Percentiles rank a stretch among this genome's conserved stretches.
Evolutionary conservation across 1,284 basidiomycete genomes (phyloP).

Genomic region (Ceratobasidium sp.): DNA sequence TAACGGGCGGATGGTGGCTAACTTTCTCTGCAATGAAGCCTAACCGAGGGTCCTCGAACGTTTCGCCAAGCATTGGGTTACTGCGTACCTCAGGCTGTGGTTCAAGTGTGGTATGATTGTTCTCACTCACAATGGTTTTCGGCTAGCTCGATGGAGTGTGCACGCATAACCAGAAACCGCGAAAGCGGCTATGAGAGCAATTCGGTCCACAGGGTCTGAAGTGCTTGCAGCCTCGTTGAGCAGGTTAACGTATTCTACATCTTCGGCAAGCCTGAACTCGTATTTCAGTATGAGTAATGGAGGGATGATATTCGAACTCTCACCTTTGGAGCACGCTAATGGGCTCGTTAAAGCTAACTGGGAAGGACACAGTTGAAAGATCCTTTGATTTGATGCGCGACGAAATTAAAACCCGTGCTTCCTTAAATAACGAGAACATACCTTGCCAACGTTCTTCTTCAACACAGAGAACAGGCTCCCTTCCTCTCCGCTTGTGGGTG

Average conservation of each 20-base stretch:
- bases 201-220: conserved; percentile 77
- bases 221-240: conserved; percentile 74
- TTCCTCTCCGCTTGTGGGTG: conserved; percentile 75
- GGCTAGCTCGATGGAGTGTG: conserved; percentile 80
- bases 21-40: conserved; percentile 89
- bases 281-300: conserved; percentile 53
- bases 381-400: conserved; percentile 65
- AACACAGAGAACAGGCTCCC: conserved; percentile 88
- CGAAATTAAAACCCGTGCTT: not conserved
- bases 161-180: conserved; percentile 88
- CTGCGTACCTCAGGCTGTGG: conserved; percentile 58
- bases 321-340: conserved; percentile 81
- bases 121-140: conserved; percentile 88
- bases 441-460: conserved; percentile 94
- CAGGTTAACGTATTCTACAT: conserved; percentile 83
- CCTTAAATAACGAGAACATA: conserved; percentile 53
- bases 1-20: conserved; percentile 81
- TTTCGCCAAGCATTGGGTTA: conserved; percentile 90
- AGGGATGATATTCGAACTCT: not conserved
- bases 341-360: conserved; percentile 91
- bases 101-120: conserved; percentile 26
- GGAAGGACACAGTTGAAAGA: conserved; percentile 85
- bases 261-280: conserved; percentile 68
- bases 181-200: conserved; percentile 84
- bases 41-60: conserved; percentile 84